Conservation (phyloP, 768 basidiomycete species). For the Gloeopeniophorella convolvens region DNA sequence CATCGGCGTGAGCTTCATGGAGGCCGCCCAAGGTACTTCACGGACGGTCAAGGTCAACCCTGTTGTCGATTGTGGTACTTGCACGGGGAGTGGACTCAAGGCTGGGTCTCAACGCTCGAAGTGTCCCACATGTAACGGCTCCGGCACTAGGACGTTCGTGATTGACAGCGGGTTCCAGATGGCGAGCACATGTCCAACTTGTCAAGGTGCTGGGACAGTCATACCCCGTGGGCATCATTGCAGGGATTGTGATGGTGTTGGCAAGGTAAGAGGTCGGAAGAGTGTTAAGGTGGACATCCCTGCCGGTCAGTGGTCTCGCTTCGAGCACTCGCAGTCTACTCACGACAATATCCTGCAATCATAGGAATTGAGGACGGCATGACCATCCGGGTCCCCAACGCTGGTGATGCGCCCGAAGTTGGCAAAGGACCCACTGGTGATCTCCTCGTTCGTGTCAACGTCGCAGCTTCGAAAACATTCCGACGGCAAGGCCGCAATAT, state of each 20-base stretch:
- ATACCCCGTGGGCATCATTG: slow-evolving; percentile 79
- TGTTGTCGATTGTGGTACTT: slow-evolving; percentile 76
- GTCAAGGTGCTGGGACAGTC: slow-evolving; percentile 73
- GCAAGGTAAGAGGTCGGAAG: slow-evolving; percentile 78
- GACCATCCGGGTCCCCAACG: slow-evolving; percentile 72
- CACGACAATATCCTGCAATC: slow-evolving; percentile 9
- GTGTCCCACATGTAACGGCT: slow-evolving; percentile 77
- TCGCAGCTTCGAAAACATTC: slow-evolving; percentile 79
- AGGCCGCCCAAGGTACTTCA: slow-evolving; percentile 86
- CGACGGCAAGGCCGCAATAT: slow-evolving; percentile 87
- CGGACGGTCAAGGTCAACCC: slow-evolving; percentile 73
- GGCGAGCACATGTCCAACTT: slow-evolving; percentile 83
- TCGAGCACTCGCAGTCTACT: neutral
- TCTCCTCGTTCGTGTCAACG: slow-evolving; percentile 79
- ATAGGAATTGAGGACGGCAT: slow-evolving; percentile 93
- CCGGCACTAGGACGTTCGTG: slow-evolving; percentile 83
- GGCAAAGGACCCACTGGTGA: slow-evolving; percentile 79
- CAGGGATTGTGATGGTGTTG: slow-evolving; percentile 74
- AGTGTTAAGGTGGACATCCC: slow-evolving; percentile 78
- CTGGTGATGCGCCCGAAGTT: slow-evolving; percentile 78
- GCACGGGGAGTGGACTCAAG: slow-evolving; percentile 83
- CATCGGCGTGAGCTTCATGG: slow-evolving; percentile 78
- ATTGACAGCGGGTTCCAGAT: slow-evolving; percentile 95
- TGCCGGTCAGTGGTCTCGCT: slow-evolving; percentile 51
- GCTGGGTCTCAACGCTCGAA: slow-evolving; percentile 74